Evolutionary conservation across 352 stramenopile genomes (phyloP).

Genomic region (Phytophthora cajani): DNA sequence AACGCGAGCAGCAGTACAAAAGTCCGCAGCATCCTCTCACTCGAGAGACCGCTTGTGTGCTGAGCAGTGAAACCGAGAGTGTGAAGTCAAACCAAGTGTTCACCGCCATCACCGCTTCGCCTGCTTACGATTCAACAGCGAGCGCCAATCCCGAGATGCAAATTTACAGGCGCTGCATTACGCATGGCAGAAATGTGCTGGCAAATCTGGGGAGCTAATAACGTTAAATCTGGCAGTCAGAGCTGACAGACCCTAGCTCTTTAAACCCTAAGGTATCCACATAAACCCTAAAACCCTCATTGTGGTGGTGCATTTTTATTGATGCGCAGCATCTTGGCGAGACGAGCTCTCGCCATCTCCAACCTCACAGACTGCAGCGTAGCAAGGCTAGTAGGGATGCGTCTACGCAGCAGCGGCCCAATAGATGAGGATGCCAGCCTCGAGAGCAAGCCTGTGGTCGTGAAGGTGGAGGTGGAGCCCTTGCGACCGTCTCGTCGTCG

Average conservation of each 20-base stretch:
- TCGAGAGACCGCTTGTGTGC: background rate
- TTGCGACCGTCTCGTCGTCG: background rate
- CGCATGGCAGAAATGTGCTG: no score
- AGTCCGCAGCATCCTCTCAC: background rate
- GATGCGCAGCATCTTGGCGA: slow-evolving; percentile 22
- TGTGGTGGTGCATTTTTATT: slow-evolving; percentile 29
- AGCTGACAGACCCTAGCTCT: background rate
- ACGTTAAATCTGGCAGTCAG: no score
- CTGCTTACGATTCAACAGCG: no score
- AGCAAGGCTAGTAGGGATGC: slow-evolving; percentile 30
- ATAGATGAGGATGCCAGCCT: slow-evolving; percentile 1
- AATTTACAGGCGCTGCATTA: no score
- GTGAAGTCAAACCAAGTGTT: background rate
- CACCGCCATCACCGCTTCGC: no score
- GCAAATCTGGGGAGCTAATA: no score
- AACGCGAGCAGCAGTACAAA: background rate
- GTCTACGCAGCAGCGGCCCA: slow-evolving; percentile 37
- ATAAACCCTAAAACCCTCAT: background rate
- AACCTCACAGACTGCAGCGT: background rate
- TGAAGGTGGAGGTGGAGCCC: slow-evolving; percentile 18
- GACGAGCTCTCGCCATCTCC: background rate
- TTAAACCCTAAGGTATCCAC: background rate
- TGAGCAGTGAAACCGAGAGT: background rate
- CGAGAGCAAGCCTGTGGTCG: slow-evolving; percentile 14
- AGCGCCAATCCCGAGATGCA: no score